Conservation (phyloP, 1,284 basidiomycete species). For the Cutaneotrichosporon sp. region DNA sequence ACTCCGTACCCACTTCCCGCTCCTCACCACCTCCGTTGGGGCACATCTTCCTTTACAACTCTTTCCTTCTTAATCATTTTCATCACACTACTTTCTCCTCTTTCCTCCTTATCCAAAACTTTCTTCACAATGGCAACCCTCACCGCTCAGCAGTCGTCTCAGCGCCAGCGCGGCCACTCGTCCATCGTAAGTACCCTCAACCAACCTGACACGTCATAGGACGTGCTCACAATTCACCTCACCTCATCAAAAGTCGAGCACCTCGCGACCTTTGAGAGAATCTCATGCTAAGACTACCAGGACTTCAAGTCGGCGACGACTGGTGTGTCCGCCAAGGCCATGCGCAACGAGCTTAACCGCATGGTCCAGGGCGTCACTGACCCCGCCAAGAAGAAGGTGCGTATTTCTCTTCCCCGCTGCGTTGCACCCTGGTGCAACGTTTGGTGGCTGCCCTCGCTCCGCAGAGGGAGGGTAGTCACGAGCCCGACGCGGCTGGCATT, state of each 20-base stretch:
- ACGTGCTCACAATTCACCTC: not conserved
- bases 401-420: conserved; percentile 29
- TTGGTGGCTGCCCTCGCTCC: not conserved
- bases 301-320: conserved; percentile 98
- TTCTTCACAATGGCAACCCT: conserved; percentile 9
- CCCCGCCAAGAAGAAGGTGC: conserved; percentile 74
- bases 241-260: conserved; percentile 5
- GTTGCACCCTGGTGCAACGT: not conserved
- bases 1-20: not conserved
- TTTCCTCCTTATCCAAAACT: conserved; percentile 1
- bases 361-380: conserved; percentile 84
- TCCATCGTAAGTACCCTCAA: conserved; percentile 48
- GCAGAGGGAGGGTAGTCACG: not conserved
- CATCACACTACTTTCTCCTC: not conserved
- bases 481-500: too few species aligned
- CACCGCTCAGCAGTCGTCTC: conserved; percentile 12
- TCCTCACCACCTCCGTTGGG: not conserved
- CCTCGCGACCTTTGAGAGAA: conserved; percentile 7
- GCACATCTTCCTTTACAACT: not conserved
- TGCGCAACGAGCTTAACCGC: conserved; percentile 96
- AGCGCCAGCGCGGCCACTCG: conserved; percentile 52
- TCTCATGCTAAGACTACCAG: conserved; percentile 23
- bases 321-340: conserved; percentile 93
- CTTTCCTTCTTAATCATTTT: not conserved
- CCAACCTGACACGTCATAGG: conserved; percentile 4